phyloP scores from a whole-genome alignment of 441 rosid genomes.

The Manihot esculenta region DNA sequence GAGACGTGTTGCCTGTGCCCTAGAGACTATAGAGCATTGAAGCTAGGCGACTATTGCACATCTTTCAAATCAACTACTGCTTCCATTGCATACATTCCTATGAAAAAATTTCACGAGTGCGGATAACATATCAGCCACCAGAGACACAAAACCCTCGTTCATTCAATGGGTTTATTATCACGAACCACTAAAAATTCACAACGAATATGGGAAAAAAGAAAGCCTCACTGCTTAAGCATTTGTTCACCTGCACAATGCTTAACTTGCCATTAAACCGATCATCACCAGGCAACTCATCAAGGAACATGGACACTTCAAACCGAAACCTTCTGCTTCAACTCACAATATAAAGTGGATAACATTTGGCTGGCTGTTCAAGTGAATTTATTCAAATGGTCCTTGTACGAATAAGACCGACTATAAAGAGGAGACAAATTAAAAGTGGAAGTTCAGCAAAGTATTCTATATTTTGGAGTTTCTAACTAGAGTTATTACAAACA shows the following conservation, averaged over 20 bases:
- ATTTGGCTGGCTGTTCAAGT: not conserved
- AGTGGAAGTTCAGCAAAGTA: not conserved
- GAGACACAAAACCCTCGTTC: not conserved
- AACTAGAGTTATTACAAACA: not conserved
- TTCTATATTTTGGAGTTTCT: not conserved
- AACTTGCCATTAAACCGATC: not conserved
- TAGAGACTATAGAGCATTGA: conserved; percentile 14
- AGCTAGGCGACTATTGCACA: conserved; percentile 15
- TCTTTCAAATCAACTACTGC: conserved; percentile 28
- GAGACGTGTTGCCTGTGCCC: conserved; percentile 13
- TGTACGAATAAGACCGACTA: not conserved
- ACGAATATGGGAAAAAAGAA: not conserved
- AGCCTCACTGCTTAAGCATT: not conserved
- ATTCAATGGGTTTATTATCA: not conserved
- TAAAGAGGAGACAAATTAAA: not conserved
- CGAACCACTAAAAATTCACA: not conserved
- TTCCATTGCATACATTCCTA: conserved; percentile 13
- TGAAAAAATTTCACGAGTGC: conserved; percentile 7
- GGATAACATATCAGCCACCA: not conserved
- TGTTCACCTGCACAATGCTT: conserved; percentile 1
- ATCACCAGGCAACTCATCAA: not conserved
- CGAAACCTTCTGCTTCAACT: not conserved
- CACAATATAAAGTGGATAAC: not conserved
- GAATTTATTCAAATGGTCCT: not conserved
- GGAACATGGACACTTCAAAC: not conserved